Base-by-base conservation (phyloP, 768 basidiomycete species). In the Crassisporium funariophilum region DNA sequence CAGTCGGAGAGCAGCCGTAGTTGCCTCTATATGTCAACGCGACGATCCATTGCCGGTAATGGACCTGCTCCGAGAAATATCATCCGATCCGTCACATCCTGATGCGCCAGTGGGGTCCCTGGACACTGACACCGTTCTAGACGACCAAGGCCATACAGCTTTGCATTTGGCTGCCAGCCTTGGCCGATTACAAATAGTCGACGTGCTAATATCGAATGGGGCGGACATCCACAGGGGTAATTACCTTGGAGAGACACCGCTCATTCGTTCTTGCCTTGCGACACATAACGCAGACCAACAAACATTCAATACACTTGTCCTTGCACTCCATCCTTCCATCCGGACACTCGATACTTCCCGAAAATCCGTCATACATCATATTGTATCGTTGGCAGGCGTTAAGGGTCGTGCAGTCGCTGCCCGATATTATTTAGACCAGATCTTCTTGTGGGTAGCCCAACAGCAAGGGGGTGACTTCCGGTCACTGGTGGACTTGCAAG, bases 131-230 rank as follows among this genome's bases (percentile, higher is more conserved):
- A 75, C 79, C n/a, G 76, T 95, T 33, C 78, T 99, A 33, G 97
- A 99, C 58, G 91, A 97, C 53, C 88, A 93, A 58, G 91, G 92
- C 0, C 97, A 99, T 64, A 92, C 94, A 0, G 88, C 95, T 8
- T 75, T 99, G 11, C 97, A 99, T 63, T 79, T 98, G 51, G 95
- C 97, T 1, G 85, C 93, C 5, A 90, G 93, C 35, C 75, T 98
- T 40, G 90, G 85, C 0, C 79, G 90, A 16, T 76, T 81, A 39
- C 72, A 76, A 19, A 82, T 79, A 24, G 79, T 91, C 13, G 79
- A 82, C 19, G 80, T 83, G 8, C 77, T 99, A 25, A 76, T 98
- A 47, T 69, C 70, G 2, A 73, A 76, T 36, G 93, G 94, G 22
- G 92, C 95, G 1, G 95, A 98, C 63, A 73, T 92, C 12, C 82